Percentiles rank a stretch among this genome's conserved stretches.
Conservation (phyloP, 768 basidiomycete genomes). For the Naganishia randhawae region DNA sequence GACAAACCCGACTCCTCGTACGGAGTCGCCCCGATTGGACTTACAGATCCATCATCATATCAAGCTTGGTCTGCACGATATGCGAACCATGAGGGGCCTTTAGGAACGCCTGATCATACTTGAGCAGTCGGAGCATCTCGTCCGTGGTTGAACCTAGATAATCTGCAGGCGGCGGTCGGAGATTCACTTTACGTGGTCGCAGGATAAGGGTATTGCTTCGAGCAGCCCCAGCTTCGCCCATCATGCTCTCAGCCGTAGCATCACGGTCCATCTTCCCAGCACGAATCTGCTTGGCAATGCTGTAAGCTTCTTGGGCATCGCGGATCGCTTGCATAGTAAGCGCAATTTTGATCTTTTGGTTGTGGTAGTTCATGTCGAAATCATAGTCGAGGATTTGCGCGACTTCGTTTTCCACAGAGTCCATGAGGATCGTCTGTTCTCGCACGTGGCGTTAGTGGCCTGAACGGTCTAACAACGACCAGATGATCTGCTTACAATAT, state of each 20-base stretch:
- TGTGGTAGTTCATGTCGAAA: slow-evolving; percentile 25
- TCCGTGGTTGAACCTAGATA: slow-evolving; percentile 39
- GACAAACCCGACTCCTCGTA: not conserved
- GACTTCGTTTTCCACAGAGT: slow-evolving; percentile 22
- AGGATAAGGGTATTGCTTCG: slow-evolving; percentile 9
- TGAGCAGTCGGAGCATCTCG: slow-evolving; percentile 34
- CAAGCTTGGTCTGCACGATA: slow-evolving; percentile 40
- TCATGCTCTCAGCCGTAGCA: not conserved
- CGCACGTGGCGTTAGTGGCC: no score
- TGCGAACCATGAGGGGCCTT: slow-evolving; percentile 42
- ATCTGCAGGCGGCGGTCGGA: slow-evolving; percentile 30
- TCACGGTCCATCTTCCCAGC: slow-evolving; percentile 16
- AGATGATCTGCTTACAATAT: slow-evolving; percentile 15
- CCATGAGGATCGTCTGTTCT: slow-evolving; percentile 26
- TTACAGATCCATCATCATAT: slow-evolving; percentile 49
- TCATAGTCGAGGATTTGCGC: slow-evolving; percentile 19
- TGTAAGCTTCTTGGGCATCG: slow-evolving; percentile 23
- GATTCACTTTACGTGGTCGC: slow-evolving; percentile 18
- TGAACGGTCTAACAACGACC: not conserved
- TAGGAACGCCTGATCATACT: slow-evolving; percentile 32
- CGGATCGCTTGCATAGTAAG: slow-evolving; percentile 28
- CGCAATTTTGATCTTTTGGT: slow-evolving; percentile 26
- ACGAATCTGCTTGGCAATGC: slow-evolving; percentile 18
- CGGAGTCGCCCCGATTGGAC: slow-evolving; percentile 17
- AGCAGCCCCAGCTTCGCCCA: not conserved